Conservation (phyloP, 345 rosid genomes). For the Rhizophora apiculata region DNA sequence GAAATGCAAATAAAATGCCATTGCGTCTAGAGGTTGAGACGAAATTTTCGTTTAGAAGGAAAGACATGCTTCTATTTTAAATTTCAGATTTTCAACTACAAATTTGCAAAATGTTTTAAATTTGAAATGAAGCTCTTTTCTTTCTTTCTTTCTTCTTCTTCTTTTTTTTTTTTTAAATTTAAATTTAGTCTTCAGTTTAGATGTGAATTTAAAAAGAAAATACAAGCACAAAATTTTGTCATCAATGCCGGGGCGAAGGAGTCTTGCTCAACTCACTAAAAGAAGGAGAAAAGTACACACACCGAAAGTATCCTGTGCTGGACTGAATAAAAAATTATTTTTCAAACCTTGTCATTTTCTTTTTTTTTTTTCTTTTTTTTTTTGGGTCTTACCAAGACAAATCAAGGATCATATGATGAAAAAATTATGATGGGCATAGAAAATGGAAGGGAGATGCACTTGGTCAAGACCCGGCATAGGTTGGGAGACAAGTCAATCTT, state of each 20-base stretch:
- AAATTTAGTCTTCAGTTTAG: background rate
- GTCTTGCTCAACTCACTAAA: background rate
- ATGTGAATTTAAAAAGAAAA: background rate
- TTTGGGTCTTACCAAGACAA: background rate
- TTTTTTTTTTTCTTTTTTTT: too few species aligned
- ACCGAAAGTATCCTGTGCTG: too few species aligned
- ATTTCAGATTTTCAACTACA: too few species aligned
- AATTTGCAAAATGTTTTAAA: too few species aligned
- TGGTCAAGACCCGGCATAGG: background rate
- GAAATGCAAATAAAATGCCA: background rate
- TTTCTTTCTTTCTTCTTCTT: too few species aligned
- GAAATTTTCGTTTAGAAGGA: too few species aligned
- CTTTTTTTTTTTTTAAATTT: too few species aligned
- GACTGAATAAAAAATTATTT: too few species aligned
- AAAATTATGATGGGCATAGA: background rate
- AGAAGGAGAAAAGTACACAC: background rate
- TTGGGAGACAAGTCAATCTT: background rate
- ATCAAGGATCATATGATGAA: background rate
- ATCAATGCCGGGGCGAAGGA: background rate
- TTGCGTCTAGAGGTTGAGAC: too few species aligned
- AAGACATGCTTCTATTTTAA: too few species aligned
- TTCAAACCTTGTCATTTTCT: too few species aligned
- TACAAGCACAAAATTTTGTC: background rate
- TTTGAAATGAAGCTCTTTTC: too few species aligned
- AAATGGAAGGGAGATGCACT: conserved; percentile 1